phyloP scores from a whole-genome alignment of 1,284 basidiomycete species.

The Afroboletus lepidellus region DNA sequence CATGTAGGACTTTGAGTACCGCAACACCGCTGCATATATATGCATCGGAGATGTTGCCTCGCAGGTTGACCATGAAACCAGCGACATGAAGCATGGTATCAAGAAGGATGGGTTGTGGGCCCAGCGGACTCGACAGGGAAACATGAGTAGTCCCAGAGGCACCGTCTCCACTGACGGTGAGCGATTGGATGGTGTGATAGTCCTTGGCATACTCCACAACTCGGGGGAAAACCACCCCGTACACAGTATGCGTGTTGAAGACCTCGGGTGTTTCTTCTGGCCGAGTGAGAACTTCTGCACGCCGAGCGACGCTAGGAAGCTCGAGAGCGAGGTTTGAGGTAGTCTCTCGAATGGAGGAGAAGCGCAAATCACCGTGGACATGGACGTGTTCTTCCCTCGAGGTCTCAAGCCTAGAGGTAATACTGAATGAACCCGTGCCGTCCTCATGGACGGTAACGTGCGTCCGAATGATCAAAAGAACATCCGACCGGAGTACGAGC shows the following conservation, averaged over 20 bases:
- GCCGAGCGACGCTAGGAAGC: constrained; percentile 37
- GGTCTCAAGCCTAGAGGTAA: constrained; percentile 40
- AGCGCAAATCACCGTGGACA: constrained; percentile 48
- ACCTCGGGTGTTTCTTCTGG: constrained; percentile 38
- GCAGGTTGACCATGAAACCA: constrained; percentile 66
- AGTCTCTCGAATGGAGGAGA: constrained; percentile 34
- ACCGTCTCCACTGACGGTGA: constrained; percentile 49
- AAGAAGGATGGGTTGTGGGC: constrained; percentile 56
- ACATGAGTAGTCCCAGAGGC: constrained; percentile 54
- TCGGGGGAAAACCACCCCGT: constrained; percentile 65
- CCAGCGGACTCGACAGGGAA: constrained; percentile 41
- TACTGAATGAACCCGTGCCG: constrained; percentile 43
- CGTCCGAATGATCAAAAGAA: constrained; percentile 39
- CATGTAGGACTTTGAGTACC: constrained; percentile 44
- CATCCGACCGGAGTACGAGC: constrained; percentile 45
- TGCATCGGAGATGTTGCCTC: constrained; percentile 47
- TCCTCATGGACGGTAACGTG: constrained; percentile 40
- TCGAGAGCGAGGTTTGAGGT: constrained; percentile 40
- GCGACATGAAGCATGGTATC: constrained; percentile 68
- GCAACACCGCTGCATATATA: constrained; percentile 63
- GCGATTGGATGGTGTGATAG: constrained; percentile 56
- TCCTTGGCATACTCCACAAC: constrained; percentile 61
- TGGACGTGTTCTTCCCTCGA: constrained; percentile 41
- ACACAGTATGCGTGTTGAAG: constrained; percentile 56
- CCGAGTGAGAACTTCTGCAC: constrained; percentile 33